A percentile compares a stretch with the other conserved stretches of the same genome.
Evolutionary conservation across 495 filamentous ascomycete species (phyloP).

Genomic region (Neurospora sp.): DNA sequence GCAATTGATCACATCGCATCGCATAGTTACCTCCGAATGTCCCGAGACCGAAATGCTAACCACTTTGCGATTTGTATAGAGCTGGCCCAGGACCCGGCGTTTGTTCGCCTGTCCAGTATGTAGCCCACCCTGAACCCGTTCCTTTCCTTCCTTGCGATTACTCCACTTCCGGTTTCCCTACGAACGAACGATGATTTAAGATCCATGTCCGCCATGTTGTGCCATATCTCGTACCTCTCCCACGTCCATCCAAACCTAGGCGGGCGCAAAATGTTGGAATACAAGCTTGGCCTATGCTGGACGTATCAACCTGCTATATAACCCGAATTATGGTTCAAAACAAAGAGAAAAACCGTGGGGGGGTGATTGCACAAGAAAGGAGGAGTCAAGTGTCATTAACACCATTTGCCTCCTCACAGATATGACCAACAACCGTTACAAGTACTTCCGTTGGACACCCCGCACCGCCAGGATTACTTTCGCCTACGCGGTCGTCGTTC

Average conservation of each 20-base stretch:
- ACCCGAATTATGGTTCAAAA: not conserved
- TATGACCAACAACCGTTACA: slow-evolving; percentile 77
- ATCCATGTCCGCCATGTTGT: not conserved
- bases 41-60: slow-evolving; percentile 13
- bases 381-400: not conserved
- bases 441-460: slow-evolving; percentile 88
- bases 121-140: slow-evolving; percentile 6
- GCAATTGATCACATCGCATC: not conserved
- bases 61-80: slow-evolving; percentile 21
- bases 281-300: not conserved
- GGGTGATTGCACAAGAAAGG: not conserved
- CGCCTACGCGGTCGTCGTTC: slow-evolving; percentile 61
- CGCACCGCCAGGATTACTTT: slow-evolving; percentile 71
- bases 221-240: not conserved
- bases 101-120: slow-evolving; percentile 68
- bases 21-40: not conserved
- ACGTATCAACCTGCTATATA: not conserved
- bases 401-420: slow-evolving; percentile 39
- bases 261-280: not conserved
- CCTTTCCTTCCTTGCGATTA: slow-evolving; percentile 7
- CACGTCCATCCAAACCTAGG: not conserved
- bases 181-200: not conserved
- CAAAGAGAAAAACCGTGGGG: not conserved
- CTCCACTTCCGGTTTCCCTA: not conserved
- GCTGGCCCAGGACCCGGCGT: slow-evolving; percentile 64